Conservation (phyloP, 2,329 filamentous ascomycete species). For the Epichloe elymi region DNA sequence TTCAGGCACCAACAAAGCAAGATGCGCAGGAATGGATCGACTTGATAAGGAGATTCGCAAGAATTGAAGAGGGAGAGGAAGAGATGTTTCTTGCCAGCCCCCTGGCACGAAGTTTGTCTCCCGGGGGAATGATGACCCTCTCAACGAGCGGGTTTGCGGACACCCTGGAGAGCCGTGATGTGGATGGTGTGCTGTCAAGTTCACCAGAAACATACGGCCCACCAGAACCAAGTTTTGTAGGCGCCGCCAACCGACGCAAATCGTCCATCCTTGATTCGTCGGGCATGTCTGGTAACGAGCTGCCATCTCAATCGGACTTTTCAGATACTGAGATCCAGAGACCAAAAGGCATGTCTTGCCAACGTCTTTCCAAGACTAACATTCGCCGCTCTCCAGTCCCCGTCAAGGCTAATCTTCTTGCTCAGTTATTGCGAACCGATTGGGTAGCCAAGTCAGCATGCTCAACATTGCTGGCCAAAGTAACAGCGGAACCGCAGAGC, state of each 20-base stretch:
- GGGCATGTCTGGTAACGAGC: slow-evolving; percentile 47
- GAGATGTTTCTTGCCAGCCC: slow-evolving; percentile 66
- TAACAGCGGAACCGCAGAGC: slow-evolving; percentile 26
- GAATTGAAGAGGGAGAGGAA: slow-evolving; percentile 79
- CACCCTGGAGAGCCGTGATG: slow-evolving; percentile 14
- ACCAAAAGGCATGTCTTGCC: slow-evolving; percentile 22
- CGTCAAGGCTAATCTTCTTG: not conserved
- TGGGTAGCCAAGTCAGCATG: slow-evolving; percentile 50
- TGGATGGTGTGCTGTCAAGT: slow-evolving; percentile 38
- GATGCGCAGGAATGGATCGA: slow-evolving; percentile 83
- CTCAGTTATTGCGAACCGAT: slow-evolving; percentile 29
- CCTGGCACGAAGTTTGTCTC: slow-evolving; percentile 37
- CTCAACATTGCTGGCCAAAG: slow-evolving; percentile 8
- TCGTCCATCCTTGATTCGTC: slow-evolving; percentile 55
- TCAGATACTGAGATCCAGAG: slow-evolving; percentile 52
- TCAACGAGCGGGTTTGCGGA: slow-evolving; percentile 3
- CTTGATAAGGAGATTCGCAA: slow-evolving; percentile 63
- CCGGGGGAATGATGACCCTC: slow-evolving; percentile 7
- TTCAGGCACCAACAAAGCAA: slow-evolving; percentile 59
- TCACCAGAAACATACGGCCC: slow-evolving; percentile 44
- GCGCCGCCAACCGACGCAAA: slow-evolving; percentile 30
- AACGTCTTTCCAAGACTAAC: not conserved
- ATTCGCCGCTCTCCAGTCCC: not conserved
- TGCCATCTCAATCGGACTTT: slow-evolving; percentile 76
- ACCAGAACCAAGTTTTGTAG: slow-evolving; percentile 20